Evolutionary conservation across 2,329 filamentous ascomycete genomes (phyloP).

Genomic region (Venturia pyrina): DNA sequence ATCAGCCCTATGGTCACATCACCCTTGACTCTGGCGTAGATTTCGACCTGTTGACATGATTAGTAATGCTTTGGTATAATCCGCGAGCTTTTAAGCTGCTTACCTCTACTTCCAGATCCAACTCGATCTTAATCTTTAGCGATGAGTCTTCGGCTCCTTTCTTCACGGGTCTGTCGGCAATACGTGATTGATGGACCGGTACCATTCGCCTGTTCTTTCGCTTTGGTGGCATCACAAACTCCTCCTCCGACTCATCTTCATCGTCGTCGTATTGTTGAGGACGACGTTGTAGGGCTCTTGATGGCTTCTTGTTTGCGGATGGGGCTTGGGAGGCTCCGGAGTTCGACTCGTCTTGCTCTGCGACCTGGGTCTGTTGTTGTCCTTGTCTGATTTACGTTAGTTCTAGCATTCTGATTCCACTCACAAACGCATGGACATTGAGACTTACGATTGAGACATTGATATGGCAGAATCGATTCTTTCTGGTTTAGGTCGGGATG

Average conservation of each 20-base stretch:
- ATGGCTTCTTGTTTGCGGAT: constrained; percentile 16
- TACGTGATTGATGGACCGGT: constrained; percentile 28
- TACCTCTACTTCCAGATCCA: constrained; percentile 28
- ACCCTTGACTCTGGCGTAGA: constrained; percentile 24
- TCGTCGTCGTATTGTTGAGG: constrained; percentile 17
- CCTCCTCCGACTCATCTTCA: constrained; percentile 31
- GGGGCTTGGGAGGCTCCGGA: constrained; percentile 10
- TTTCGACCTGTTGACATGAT: constrained; percentile 18
- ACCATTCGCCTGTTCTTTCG: constrained; percentile 17
- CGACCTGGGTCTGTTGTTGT: not conserved
- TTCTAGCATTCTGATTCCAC: too few species aligned
- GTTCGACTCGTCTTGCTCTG: not conserved
- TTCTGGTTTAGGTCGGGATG: not conserved
- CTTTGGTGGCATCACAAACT: constrained; percentile 18
- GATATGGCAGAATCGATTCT: constrained; percentile 14
- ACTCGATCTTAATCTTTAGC: constrained; percentile 33
- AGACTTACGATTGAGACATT: constrained; percentile 17
- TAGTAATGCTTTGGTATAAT: not conserved
- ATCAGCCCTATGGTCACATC: constrained; percentile 24
- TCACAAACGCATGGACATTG: constrained; percentile 11
- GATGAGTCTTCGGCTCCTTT: constrained; percentile 27
- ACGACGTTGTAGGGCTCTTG: constrained; percentile 15
- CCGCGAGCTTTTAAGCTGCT: not conserved
- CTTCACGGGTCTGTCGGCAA: constrained; percentile 28
- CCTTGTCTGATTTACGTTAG: not conserved